Evolutionary conservation across 768 basidiomycete species (phyloP).

Genomic region (Lactifluus subvellereus): DNA sequence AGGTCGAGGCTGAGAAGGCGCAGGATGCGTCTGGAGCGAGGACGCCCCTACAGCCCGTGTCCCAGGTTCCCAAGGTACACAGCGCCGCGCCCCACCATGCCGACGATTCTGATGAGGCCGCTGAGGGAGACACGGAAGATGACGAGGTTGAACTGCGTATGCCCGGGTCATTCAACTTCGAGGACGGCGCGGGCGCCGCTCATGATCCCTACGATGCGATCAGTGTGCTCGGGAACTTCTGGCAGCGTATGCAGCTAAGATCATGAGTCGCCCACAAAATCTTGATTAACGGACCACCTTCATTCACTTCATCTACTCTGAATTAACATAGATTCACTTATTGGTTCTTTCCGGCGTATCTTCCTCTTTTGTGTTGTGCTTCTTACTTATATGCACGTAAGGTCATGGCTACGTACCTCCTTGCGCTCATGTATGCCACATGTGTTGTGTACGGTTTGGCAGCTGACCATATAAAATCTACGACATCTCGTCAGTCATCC

Average conservation of each 20-base stretch:
- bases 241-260: constrained; percentile 15
- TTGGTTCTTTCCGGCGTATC: too few relatives aligned
- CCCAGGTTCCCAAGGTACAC: neutral
- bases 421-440: too few relatives aligned
- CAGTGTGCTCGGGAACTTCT: constrained; percentile 5
- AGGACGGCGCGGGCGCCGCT: too few relatives aligned
- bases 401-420: too few relatives aligned
- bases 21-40: neutral
- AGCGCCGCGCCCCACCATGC: neutral
- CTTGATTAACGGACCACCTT: too few relatives aligned
- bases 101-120: neutral
- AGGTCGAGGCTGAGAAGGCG: neutral
- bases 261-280: neutral
- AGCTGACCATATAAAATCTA: too few relatives aligned
- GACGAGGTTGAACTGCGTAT: neutral
- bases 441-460: too few relatives aligned
- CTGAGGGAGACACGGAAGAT: neutral
- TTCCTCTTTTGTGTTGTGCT: too few relatives aligned
- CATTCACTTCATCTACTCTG: too few relatives aligned
- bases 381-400: too few relatives aligned
- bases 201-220: neutral
- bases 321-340: too few relatives aligned
- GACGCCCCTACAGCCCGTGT: neutral
- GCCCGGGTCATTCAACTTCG: constrained; percentile 19
- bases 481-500: too few relatives aligned